Evolutionary conservation across 441 rosid species (phyloP), one percentile per base, ranked within the genome.

Genomic region (Mallotus japonicus): DNA sequence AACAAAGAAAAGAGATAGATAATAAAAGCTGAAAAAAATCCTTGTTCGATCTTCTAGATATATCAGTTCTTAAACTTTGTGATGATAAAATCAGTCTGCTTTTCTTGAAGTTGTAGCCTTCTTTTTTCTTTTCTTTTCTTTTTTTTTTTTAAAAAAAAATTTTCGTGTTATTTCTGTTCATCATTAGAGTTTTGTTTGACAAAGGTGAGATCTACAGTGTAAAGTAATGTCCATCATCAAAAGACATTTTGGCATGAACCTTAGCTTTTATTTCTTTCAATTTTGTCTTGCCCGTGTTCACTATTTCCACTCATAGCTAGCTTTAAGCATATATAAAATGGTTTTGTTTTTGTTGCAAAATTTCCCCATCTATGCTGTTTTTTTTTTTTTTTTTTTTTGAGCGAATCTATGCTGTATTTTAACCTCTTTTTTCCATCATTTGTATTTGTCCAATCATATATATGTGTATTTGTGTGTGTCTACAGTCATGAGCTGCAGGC

Each of bases 171-270:
- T 54, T 62, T 76, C 69, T 62, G 57, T 40, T 71, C 49, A 58
- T 59, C 5, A 37, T 37, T 46, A 51, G 49, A 58, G 19, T 14
- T 77, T 22, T 71, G 70, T 67, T 76, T 77, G 68, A 62, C 62
- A 64, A 67, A 70, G 77, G 69, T 71, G 56, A 72, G 75, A 76
- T 80, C 79, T 60, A 82, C 77, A 74, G 81, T 76, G 34, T 70
- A 74, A 77, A 75, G 82, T 67, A 57, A 63, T 51, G n/a, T 73
- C 20, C 55, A 70, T 73, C 69, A 71, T 66, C 76, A 67, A 67
- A 47, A 59, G 40, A 57, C 74, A 56, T 56, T 59, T 42, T 72
- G 63, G 55, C 58, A 6, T 16, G 5, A 70, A 37, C 64, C 53
- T 60, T 13, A 20, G 19, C 64, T 66, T 56, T 58, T 40, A 20